Evolutionary conservation across 768 basidiomycete genomes (phyloP), one percentile per base, ranked within the genome.

Genomic region (Lactifluus piperatus): DNA sequence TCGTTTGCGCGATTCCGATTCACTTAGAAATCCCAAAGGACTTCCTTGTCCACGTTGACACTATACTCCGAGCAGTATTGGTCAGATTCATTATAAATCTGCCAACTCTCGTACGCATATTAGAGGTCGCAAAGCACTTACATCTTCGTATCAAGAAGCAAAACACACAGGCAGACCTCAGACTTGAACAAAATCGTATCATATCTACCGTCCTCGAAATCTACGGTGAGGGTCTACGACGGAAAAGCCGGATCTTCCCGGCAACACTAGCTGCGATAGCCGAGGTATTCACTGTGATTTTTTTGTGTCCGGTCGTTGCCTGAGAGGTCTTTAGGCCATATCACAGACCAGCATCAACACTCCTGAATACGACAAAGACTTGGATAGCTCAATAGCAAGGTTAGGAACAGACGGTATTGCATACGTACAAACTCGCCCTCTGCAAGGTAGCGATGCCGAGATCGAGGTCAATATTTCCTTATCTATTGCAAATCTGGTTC

Each of bases 41-140:
- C 39, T 68, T 91, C 48, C 66, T 88, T 11, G 64, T 72, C 2
- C 80, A 78, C 63, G 65, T 78, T n/a, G 86, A 88, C 60, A 81
- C 77, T 4, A 72, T 83, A n/a, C 70, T 90, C 22, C 76, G 86
- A 47, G 75, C 77, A 2, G 70, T 76, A 14, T 66, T 86, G 51
- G 74, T 74, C 37, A 77, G 84, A 54, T 76, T 82, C 57, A 60
- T 69, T 44, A 75, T 86, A n/a, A 71, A 72, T 9, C 68, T 71
- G 4, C 62, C 68, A 26, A 74, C 73, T 51, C 67, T 88, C 24
- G 72, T 71, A 8, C 74, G 73, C 5, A 70, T 86, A 0, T 70
- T 86, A 66, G 63, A 77, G 34, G 79, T 79, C 26, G 79, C 79
- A 9, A 71, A 75, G 3, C 72, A 71, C 14, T 64, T 77, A 16